These are phyloP conservation scores for Quercus berberidifolia DNA, from an alignment of 306 rosid genomes.

Conservation along the genomic window DNA sequence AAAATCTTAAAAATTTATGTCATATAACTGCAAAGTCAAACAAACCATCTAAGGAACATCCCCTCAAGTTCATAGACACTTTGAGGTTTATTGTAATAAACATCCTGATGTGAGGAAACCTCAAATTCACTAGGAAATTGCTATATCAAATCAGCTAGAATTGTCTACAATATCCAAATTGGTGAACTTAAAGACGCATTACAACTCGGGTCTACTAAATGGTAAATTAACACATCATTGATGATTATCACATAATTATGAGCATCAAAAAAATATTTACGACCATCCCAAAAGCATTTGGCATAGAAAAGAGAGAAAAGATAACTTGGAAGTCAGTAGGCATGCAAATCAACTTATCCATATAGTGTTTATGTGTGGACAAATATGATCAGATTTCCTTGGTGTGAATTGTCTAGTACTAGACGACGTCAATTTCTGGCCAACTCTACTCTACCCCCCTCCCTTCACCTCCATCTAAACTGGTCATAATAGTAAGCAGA, in stretches of 20 bases:
- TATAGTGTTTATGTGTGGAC: constrained; percentile 30
- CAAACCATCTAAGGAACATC: constrained; percentile 78
- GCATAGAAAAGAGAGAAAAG: constrained; percentile 10
- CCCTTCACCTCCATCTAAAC: too few species aligned
- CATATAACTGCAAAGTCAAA: constrained; percentile 20
- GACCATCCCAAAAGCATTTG: background rate
- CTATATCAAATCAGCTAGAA: constrained; percentile 70
- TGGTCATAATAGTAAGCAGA: too few species aligned
- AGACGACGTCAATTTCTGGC: constrained; percentile 29
- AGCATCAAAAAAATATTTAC: background rate
- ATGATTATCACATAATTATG: constrained; percentile 14
- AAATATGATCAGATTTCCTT: constrained; percentile 30
- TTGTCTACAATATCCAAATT: constrained; percentile 57
- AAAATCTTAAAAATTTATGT: background rate
- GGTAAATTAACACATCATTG: constrained; percentile 27
- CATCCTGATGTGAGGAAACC: constrained; percentile 35
- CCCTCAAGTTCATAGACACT: constrained; percentile 88
- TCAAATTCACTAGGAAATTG: constrained; percentile 37
- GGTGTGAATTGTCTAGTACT: constrained; percentile 40
- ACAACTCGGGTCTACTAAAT: constrained; percentile 56
- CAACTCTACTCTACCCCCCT: too few species aligned
- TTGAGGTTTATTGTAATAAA: constrained; percentile 47
- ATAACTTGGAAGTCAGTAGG: constrained; percentile 32
- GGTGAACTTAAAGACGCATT: constrained; percentile 40
- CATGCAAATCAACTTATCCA: constrained; percentile 29